Percentiles rank a stretch among this genome's conserved stretches.
These are phyloP conservation scores for Cantharellus cinnabarinus DNA, from an alignment of 768 basidiomycete genomes.

Conservation along the genomic window DNA sequence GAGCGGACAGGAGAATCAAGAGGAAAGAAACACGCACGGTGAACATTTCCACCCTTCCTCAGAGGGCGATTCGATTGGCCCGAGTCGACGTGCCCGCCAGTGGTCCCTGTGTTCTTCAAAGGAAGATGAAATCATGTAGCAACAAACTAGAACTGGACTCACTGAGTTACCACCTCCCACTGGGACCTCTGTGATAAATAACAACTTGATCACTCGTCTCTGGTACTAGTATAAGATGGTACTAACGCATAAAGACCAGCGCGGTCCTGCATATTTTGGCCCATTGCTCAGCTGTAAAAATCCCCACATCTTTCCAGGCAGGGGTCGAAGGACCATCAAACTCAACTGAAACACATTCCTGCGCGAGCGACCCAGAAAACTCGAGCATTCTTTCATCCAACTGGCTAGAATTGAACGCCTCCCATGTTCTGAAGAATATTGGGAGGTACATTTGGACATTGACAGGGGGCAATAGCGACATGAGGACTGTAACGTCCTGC, in stretches of 20 bases:
- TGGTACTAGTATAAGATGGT: background rate
- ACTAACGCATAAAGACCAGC: slow-evolving; percentile 7
- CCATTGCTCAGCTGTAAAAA: slow-evolving; percentile 7
- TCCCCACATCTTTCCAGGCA: slow-evolving; percentile 9
- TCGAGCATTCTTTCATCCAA: slow-evolving; percentile 61
- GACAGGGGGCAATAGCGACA: slow-evolving; percentile 55
- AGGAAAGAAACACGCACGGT: background rate
- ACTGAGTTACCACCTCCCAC: slow-evolving; percentile 33
- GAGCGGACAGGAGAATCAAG: background rate
- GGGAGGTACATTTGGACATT: slow-evolving; percentile 50
- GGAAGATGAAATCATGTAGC: background rate
- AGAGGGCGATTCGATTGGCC: background rate
- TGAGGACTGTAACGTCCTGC: slow-evolving; percentile 53
- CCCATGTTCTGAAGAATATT: slow-evolving; percentile 53
- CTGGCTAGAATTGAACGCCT: slow-evolving; percentile 28
- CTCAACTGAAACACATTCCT: slow-evolving; percentile 43
- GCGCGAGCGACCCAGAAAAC: slow-evolving; percentile 44
- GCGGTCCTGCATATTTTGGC: slow-evolving; percentile 6
- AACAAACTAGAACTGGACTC: background rate
- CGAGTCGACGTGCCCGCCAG: slow-evolving; percentile 49
- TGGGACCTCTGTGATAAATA: slow-evolving; percentile 33
- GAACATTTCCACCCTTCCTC: background rate
- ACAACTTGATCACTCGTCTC: background rate
- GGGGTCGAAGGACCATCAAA: background rate
- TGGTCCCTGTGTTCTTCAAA: slow-evolving; percentile 27